phyloP scores from a whole-genome alignment of 1,284 basidiomycete species.

The Fistulinella cinereoalba region DNA sequence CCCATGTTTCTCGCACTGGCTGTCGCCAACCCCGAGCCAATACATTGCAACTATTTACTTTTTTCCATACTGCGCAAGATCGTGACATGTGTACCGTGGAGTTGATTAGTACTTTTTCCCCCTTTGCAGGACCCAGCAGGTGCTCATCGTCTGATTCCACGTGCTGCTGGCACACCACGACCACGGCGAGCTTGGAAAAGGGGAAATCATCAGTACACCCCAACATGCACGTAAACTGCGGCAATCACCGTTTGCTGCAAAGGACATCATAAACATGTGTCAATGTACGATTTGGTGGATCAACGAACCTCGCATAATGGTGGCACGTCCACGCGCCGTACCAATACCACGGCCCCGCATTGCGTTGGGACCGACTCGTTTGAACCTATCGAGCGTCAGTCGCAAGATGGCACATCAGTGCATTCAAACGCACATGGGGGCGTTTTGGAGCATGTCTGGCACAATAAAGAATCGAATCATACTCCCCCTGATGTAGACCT shows the following conservation, averaged over 20 bases:
- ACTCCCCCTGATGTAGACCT: conserved; percentile 97
- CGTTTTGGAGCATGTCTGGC: conserved; percentile 98
- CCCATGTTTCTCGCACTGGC: no score
- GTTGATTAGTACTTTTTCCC: conserved; percentile 16
- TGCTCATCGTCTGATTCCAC: conserved; percentile 72
- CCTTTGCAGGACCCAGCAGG: not conserved
- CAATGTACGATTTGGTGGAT: conserved; percentile 1
- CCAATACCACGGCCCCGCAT: conserved; percentile 99
- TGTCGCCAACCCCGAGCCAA: not conserved
- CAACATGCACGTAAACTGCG: not conserved
- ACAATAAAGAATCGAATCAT: conserved; percentile 99
- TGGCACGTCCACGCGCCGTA: conserved; percentile 93
- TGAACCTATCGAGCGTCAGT: conserved; percentile 72
- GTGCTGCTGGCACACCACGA: conserved; percentile 69
- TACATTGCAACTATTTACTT: conserved; percentile 11
- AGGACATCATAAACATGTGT: conserved; percentile 16
- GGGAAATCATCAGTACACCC: conserved; percentile 8
- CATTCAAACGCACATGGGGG: conserved; percentile 81
- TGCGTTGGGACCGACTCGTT: conserved; percentile 95
- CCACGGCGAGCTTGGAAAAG: conserved; percentile 73
- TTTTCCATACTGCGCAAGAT: conserved; percentile 9
- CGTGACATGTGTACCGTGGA: conserved; percentile 14
- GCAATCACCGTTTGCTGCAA: conserved; percentile 59
- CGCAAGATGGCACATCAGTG: not conserved
- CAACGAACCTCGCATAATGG: conserved; percentile 86